These are phyloP conservation scores for Lepidopterella palustris DNA, from an alignment of 495 filamentous ascomycete genomes.

Conservation along the genomic window DNA sequence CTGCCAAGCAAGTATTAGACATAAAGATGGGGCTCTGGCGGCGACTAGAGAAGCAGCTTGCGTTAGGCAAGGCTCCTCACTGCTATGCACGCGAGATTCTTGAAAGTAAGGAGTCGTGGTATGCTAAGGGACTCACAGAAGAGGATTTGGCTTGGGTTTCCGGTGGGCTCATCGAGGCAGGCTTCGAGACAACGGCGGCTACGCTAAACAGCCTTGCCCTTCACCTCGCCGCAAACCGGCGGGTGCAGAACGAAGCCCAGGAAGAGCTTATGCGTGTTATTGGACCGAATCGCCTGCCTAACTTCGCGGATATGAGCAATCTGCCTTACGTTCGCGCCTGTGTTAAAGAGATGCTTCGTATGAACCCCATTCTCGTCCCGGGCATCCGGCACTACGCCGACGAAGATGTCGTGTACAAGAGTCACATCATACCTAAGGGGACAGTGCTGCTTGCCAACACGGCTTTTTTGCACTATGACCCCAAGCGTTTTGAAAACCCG, in stretches of 20 bases:
- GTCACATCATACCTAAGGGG: constrained; percentile 26
- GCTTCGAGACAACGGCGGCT: constrained; percentile 23
- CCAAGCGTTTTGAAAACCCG: constrained; percentile 17
- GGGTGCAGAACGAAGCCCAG: constrained; percentile 9
- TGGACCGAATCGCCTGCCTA: constrained; percentile 6
- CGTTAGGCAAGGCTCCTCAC: background rate
- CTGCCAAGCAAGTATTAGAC: background rate
- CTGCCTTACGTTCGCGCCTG: constrained; percentile 17
- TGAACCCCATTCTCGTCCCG: constrained; percentile 2
- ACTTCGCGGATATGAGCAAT: constrained; percentile 1
- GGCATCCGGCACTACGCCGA: constrained; percentile 9
- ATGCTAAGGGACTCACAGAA: constrained; percentile 15
- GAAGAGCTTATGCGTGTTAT: constrained; percentile 17
- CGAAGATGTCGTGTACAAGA: constrained; percentile 12
- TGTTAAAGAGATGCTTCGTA: constrained; percentile 18
- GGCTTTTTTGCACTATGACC: constrained; percentile 26
- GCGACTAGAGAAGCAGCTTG: background rate
- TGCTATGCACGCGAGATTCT: constrained; percentile 25
- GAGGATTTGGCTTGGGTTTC: constrained; percentile 2
- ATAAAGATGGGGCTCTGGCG: constrained; percentile 13
- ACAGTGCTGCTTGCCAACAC: constrained; percentile 24
- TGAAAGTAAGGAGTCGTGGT: constrained; percentile 16
- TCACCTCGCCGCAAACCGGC: constrained; percentile 15
- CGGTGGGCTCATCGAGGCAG: constrained; percentile 23
- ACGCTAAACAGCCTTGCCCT: constrained; percentile 19